phyloP scores from a whole-genome alignment of 441 rosid species.

The Capsella rubella region DNA sequence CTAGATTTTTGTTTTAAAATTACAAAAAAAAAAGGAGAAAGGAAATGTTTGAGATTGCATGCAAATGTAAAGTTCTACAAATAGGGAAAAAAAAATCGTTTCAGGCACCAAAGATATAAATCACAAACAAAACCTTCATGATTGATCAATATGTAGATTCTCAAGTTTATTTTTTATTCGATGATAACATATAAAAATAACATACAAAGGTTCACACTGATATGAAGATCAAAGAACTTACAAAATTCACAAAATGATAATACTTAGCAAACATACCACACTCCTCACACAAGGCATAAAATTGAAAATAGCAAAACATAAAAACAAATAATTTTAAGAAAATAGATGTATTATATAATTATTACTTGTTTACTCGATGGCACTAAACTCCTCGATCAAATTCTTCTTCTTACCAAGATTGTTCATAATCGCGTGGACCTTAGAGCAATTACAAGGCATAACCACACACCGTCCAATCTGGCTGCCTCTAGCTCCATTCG shows the following conservation, averaged over 20 bases:
- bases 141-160: background rate
- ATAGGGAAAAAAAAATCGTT: background rate
- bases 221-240: constrained; percentile 34
- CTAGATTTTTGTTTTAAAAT: no score
- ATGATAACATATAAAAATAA: background rate
- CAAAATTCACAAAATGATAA: constrained; percentile 25
- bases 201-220: constrained; percentile 12
- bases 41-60: no score
- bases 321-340: constrained; percentile 13
- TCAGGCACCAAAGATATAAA: background rate
- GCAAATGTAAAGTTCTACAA: no score
- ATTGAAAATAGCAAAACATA: background rate
- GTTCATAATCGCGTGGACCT: constrained; percentile 45
- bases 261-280: constrained; percentile 11
- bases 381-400: constrained; percentile 43
- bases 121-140: constrained; percentile 2
- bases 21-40: no score
- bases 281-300: constrained; percentile 20
- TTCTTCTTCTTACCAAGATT: constrained; percentile 38
- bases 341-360: constrained; percentile 5
- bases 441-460: constrained; percentile 46
- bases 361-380: constrained; percentile 38
- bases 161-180: constrained; percentile 13
- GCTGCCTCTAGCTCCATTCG: constrained; percentile 37
- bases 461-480: constrained; percentile 35